phyloP scores from a whole-genome alignment of 1,284 basidiomycete species.

The Sporisorium exsertum region DNA sequence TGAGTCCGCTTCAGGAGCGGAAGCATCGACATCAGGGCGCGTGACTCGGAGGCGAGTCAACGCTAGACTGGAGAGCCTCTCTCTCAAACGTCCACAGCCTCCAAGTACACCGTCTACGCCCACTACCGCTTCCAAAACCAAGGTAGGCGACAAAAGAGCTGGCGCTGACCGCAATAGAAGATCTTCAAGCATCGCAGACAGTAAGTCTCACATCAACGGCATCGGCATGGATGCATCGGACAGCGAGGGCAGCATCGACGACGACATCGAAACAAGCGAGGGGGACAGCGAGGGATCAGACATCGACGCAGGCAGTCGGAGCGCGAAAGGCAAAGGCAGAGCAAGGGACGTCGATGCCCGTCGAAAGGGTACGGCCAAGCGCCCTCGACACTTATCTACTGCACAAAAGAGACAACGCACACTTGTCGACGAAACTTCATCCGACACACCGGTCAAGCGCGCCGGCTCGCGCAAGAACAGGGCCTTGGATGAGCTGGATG shows the following conservation, averaged over 20 bases:
- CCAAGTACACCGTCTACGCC: slow-evolving; percentile 27
- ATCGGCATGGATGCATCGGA: neutral
- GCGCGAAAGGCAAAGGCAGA: slow-evolving; percentile 15
- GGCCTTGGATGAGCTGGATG: slow-evolving; percentile 38
- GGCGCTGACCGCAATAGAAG: slow-evolving; percentile 13
- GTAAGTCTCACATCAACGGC: slow-evolving; percentile 8
- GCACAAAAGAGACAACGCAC: slow-evolving; percentile 17
- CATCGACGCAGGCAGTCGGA: neutral
- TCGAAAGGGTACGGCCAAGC: slow-evolving; percentile 6
- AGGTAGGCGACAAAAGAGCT: slow-evolving; percentile 8
- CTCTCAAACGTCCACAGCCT: slow-evolving; percentile 39
- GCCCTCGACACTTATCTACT: slow-evolving; percentile 9
- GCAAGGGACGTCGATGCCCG: neutral
- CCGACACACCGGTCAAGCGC: slow-evolving; percentile 23
- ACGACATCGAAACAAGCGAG: slow-evolving; percentile 12
- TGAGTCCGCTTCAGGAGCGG: slow-evolving; percentile 13
- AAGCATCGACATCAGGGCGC: slow-evolving; percentile 26
- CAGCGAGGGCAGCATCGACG: slow-evolving; percentile 16
- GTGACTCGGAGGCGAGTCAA: slow-evolving; percentile 52
- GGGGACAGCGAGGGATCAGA: slow-evolving; percentile 13
- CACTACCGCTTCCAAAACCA: slow-evolving; percentile 8
- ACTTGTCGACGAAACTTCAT: slow-evolving; percentile 12
- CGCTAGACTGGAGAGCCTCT: slow-evolving; percentile 44
- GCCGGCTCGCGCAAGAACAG: slow-evolving; percentile 37
- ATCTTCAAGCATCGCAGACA: slow-evolving; percentile 26